Evolutionary conservation across 1,284 basidiomycete genomes (phyloP), one percentile per base, ranked within the genome.

Genomic region (Stygiomarasmius scandens): DNA sequence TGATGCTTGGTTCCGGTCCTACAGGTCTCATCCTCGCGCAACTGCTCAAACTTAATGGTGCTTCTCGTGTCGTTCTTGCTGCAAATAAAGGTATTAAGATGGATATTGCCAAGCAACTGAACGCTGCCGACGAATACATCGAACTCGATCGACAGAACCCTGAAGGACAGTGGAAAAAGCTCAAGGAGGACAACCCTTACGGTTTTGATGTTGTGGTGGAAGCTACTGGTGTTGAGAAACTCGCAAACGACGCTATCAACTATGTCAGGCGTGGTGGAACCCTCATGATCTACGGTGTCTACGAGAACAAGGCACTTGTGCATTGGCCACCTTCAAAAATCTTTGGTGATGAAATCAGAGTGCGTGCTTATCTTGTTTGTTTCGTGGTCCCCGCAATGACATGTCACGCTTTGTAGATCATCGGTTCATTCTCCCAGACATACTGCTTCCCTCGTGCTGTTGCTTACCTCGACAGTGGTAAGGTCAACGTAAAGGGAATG

Each of bases 171-270:
- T 95, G 92, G 92, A 79, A 78, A 41, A 77, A 90, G 71, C 74
- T 95, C 62, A 92, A 88, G 77, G 76, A 86, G 66, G 85, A 89
- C 61, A 84, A 95, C 69, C 90, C 89, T 27, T 88, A 91, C 68
- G 92, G 93, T 24, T 95, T 95, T 68, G 93, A 95, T 70, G 84
- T 93, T 46, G 93, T 95, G 32, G 90, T 84, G 48, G 93, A 95
- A 73, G 93, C 92, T 43, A 95, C 93, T 2, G 93, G 93, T 58
- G 85, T 87, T 25, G 90, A 92, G 74, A 85, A 86, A 62, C 75
- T 95, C 48, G 91, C 91, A 23, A 87, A 93, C 66, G 86, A 91
- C 54, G 77, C 87, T 29, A 91, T 95, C 74, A 84, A 93, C 76
- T 93, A 92, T 68, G 93, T 95, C 32, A 82, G 92, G 12, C 80